Conservation (phyloP, 2,329 filamentous ascomycete genomes). For the Microdochium bolleyi region DNA sequence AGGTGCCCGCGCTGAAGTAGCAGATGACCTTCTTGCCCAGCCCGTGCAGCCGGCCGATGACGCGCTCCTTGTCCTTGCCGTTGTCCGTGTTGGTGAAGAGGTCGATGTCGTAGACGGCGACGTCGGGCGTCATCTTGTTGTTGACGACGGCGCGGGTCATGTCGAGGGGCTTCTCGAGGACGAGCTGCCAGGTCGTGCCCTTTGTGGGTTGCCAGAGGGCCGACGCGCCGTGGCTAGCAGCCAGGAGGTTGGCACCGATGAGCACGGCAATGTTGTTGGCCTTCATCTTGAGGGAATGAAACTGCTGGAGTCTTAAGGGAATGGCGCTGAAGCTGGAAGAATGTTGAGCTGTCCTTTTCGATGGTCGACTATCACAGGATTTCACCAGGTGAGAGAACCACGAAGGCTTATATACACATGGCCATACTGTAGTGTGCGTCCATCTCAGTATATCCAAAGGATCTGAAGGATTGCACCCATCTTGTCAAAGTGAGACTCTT, state of each 20-base stretch:
- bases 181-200: neutral
- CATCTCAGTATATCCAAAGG: too few relatives aligned
- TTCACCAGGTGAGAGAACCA: too few relatives aligned
- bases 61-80: neutral
- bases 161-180: neutral
- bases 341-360: too few relatives aligned
- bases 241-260: neutral
- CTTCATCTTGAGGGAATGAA: neutral
- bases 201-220: neutral
- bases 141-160: too few relatives aligned
- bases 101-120: slow-evolving; percentile 1
- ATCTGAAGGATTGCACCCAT: too few relatives aligned
- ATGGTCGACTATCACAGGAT: too few relatives aligned
- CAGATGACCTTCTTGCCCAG: slow-evolving; percentile 43
- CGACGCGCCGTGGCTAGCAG: neutral
- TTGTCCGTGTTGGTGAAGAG: slow-evolving; percentile 1
- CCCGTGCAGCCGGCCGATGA: neutral
- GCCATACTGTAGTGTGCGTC: too few relatives aligned
- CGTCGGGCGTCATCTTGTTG: neutral
- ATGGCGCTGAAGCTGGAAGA: too few relatives aligned
- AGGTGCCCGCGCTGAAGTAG: slow-evolving; percentile 68
- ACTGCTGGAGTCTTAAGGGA: too few relatives aligned
- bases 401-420: too few relatives aligned
- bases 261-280: neutral
- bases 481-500: too few relatives aligned